Evolutionary conservation across 2,329 filamentous ascomycete species (phyloP).

Genomic region (Nemania abortiva): DNA sequence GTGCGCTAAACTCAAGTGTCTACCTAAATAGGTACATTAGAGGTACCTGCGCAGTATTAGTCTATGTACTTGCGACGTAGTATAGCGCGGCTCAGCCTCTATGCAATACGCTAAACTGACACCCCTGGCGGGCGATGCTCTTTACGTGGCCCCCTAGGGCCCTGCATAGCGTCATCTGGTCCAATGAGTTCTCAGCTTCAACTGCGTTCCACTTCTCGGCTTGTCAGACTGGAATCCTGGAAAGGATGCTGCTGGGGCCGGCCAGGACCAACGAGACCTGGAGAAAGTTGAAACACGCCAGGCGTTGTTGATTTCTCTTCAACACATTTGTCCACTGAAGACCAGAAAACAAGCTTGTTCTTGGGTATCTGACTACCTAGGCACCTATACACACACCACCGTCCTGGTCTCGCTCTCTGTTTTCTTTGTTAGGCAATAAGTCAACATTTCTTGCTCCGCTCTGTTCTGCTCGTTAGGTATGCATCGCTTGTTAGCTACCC

Average conservation of each 20-base stretch:
- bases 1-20: no score
- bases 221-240: slow-evolving; percentile 29
- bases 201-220: slow-evolving; percentile 25
- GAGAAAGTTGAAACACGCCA: slow-evolving; percentile 40
- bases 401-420: not conserved
- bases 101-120: slow-evolving; percentile 24
- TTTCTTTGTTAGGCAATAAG: slow-evolving; percentile 14
- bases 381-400: not conserved
- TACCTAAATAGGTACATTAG: not conserved
- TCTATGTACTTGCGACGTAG: no score
- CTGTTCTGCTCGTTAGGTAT: slow-evolving; percentile 4
- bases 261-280: slow-evolving; percentile 26
- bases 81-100: slow-evolving; percentile 28
- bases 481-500: not conserved
- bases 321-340: slow-evolving; percentile 12
- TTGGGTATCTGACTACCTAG: slow-evolving; percentile 4
- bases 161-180: slow-evolving; percentile 30
- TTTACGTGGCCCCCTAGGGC: slow-evolving; percentile 24
- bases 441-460: not conserved
- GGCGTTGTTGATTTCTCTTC: slow-evolving; percentile 32
- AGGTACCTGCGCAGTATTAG: not conserved
- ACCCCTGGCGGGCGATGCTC: slow-evolving; percentile 15
- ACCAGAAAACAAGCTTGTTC: slow-evolving; percentile 18
- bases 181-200: slow-evolving; percentile 35
- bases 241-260: slow-evolving; percentile 16